Base-by-base conservation (phyloP, 2,329 filamentous ascomycete species). In the Penicillium corylophilum region DNA sequence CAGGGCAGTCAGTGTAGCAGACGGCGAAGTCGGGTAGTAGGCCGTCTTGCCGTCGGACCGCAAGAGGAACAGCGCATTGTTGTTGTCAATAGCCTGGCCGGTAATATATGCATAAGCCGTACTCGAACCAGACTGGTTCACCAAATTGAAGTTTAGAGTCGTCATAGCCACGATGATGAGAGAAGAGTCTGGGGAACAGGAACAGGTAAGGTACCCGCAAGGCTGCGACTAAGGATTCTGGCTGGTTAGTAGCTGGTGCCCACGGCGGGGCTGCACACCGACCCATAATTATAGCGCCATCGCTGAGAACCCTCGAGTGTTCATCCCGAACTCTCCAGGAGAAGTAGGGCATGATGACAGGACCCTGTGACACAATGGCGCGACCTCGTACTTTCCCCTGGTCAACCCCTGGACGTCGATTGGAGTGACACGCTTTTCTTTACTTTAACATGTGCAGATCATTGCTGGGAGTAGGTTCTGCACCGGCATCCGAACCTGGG, bases 41-140 rank as follows among this genome's bases (percentile, higher is more conserved):
- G 82, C 71, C 5, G 83, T 87, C 48, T 74, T 72, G 42, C 88
- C 88, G 63, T 91, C 87, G 13, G 85, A 74, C 60, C 81, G 75
- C 23, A 91, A 75, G 39, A 91, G 75, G 53, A 86, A 79, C 18
- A 85, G 76, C 13, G 77, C 77, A 61, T 83, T 82, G 65, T 80
- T 78, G 16, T 81, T 80, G 65, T 84, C 79, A 40, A 86, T 65
- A 28, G 84, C 82, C 16, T 78, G 76, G 18, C 88, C 88, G 1
- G 85, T 91, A 63, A 94, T 80, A 67, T 89, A 87, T 18, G 84
- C 87, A 62, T 82, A 90, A 39, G 84, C 80, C 29, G 71, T 79
- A 46, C 75, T 71, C 1, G 85, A 85, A 26, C 73, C 73, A 1
- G 86, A 87, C 60, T 82, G 81, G 73, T 91, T 91, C 61, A 80